A percentile compares a stretch with the other conserved stretches of the same genome.
phyloP scores from a whole-genome alignment of 257 asterid species.

The Gentiana macrophylla region DNA sequence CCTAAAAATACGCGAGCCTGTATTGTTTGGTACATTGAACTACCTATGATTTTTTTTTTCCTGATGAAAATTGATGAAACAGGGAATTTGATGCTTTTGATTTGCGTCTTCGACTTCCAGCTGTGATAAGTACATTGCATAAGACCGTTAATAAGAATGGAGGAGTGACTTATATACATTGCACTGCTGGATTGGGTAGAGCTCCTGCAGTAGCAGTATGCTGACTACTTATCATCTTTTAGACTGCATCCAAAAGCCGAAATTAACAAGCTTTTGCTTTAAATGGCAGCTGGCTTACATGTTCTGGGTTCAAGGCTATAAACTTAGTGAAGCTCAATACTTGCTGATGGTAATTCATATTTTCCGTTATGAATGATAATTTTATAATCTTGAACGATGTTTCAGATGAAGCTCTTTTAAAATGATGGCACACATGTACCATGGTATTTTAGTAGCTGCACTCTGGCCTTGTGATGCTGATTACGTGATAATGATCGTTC shows the following conservation, averaged over 20 bases:
- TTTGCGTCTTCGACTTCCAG: constrained; percentile 78
- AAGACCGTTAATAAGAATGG: constrained; percentile 61
- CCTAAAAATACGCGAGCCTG: too few relatives aligned
- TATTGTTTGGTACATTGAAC: neutral
- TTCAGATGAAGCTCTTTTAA: neutral
- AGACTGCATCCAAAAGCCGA: constrained; percentile 1
- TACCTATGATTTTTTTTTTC: neutral
- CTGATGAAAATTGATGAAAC: constrained; percentile 17
- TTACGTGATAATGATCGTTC: too few relatives aligned
- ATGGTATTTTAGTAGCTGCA: neutral
- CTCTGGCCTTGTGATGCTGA: neutral
- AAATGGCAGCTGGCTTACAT: constrained; percentile 78
- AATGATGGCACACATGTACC: neutral
- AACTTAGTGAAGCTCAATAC: constrained; percentile 56
- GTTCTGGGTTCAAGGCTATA: constrained; percentile 88
- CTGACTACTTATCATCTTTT: neutral
- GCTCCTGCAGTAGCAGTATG: constrained; percentile 92
- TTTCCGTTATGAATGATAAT: neutral
- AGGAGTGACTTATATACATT: constrained; percentile 85
- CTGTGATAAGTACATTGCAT: constrained; percentile 71
- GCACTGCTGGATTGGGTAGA: constrained; percentile 98
- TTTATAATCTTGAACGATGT: too few relatives aligned
- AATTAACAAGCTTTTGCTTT: constrained; percentile 4
- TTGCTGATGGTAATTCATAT: constrained; percentile 51
- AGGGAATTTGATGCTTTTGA: constrained; percentile 97